phyloP scores from a whole-genome alignment of 78 protist genomes.

The Guillardia theta region DNA sequence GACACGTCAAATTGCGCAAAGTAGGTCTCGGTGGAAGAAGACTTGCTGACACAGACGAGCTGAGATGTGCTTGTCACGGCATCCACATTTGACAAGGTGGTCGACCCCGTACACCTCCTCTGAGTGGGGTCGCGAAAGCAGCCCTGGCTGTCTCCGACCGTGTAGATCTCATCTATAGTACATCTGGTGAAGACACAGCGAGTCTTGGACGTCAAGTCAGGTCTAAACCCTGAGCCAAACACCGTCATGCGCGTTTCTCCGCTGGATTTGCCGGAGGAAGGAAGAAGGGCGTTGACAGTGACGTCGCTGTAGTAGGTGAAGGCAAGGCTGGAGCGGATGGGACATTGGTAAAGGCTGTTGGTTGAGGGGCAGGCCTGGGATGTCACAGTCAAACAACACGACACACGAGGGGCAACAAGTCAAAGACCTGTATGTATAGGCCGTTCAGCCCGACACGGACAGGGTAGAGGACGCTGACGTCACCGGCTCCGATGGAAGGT shows the following conservation, averaged over 20 bases:
- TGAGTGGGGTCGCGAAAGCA: background rate
- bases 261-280: background rate
- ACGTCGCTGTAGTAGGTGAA: background rate
- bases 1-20: background rate
- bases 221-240: background rate
- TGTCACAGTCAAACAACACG: too few species aligned
- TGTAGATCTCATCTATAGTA: background rate
- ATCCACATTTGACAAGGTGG: background rate
- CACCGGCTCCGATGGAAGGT: background rate
- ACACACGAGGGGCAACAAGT: too few species aligned
- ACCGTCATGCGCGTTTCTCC: background rate
- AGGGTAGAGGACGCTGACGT: background rate
- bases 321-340: background rate
- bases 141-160: background rate
- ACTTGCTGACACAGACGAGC: background rate
- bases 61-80: background rate
- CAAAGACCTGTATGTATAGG: too few species aligned
- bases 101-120: background rate
- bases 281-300: background rate
- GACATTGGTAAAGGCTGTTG: background rate
- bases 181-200: background rate
- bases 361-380: background rate
- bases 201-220: background rate
- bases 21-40: background rate
- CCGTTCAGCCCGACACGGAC: slow-evolving; percentile 1